These are phyloP conservation scores for Colletotrichum viniferum DNA, from an alignment of 2,329 filamentous ascomycete species.

Conservation along the genomic window DNA sequence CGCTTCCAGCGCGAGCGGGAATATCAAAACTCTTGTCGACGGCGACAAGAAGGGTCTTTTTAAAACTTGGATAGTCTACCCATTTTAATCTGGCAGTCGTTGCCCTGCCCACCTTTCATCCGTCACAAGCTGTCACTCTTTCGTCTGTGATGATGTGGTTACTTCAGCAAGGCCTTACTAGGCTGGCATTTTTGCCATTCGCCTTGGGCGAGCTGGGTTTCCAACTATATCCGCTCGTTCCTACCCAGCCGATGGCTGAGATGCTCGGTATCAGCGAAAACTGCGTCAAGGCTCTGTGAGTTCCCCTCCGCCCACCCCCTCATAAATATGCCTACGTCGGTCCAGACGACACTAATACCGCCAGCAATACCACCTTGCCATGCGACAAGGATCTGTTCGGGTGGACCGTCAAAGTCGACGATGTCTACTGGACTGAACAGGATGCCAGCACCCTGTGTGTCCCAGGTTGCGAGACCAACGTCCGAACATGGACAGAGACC, in stretches of 20 bases:
- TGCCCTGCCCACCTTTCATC: not conserved
- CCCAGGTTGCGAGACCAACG: not conserved
- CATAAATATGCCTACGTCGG: not conserved
- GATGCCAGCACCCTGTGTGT: not conserved
- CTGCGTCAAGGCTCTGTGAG: not conserved
- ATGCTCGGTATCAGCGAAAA: not conserved
- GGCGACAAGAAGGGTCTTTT: not conserved
- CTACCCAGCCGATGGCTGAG: not conserved
- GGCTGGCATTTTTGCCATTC: not conserved
- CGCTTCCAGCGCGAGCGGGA: not conserved
- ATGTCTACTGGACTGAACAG: slow-evolving; percentile 4
- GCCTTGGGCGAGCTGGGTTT: not conserved
- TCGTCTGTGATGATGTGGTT: not conserved
- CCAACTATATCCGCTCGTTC: not conserved
- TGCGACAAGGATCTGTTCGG: not conserved
- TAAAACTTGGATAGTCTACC: not conserved
- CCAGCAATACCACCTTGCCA: not conserved
- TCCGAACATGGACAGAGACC: not conserved
- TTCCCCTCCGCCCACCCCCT: not conserved
- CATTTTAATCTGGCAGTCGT: not conserved
- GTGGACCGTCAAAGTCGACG: slow-evolving; percentile 3
- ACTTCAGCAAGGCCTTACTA: not conserved
- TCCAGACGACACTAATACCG: not conserved
- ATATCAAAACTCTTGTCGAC: not conserved
- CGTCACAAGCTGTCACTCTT: not conserved